Evolutionary conservation across 2,329 filamentous ascomycete species (phyloP).

Genomic region (Aspergillus luchuensis): DNA sequence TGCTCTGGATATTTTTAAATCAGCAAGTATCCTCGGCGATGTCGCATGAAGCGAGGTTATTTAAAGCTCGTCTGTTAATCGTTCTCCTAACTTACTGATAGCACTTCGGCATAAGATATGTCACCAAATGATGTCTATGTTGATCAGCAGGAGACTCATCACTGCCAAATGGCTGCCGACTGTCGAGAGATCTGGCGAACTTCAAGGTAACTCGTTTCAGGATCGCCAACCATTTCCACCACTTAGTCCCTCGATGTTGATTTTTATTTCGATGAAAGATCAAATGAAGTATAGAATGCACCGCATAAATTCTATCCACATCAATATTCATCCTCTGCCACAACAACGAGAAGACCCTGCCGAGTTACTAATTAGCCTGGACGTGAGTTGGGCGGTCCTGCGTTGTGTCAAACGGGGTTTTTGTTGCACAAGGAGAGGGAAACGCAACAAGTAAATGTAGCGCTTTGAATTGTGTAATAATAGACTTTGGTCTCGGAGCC

Average conservation of each 20-base stretch:
- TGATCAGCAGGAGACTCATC: conserved; percentile 18
- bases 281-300: conserved; percentile 60
- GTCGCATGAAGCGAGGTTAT: not conserved
- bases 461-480: too few species aligned
- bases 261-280: conserved; percentile 86
- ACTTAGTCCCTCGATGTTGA: conserved; percentile 78
- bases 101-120: conserved; percentile 43
- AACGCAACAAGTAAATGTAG: not conserved
- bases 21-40: not conserved
- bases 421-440: not conserved
- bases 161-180: conserved; percentile 23
- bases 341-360: not conserved
- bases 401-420: not conserved
- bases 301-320: conserved; percentile 28
- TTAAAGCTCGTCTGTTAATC: not conserved
- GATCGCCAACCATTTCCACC: conserved; percentile 75
- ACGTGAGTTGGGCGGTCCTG: not conserved
- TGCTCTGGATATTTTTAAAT: conserved; percentile 27
- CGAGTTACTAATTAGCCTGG: not conserved
- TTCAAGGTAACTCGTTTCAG: conserved; percentile 67
- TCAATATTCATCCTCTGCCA: conserved; percentile 28
- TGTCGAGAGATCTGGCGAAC: conserved; percentile 52
- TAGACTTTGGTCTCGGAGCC: too few species aligned
- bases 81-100: conserved; percentile 39
- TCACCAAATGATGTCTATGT: conserved; percentile 36